Evolutionary conservation across 129 eudicot species (phyloP).

Genomic region (Artemisia tridentata): DNA sequence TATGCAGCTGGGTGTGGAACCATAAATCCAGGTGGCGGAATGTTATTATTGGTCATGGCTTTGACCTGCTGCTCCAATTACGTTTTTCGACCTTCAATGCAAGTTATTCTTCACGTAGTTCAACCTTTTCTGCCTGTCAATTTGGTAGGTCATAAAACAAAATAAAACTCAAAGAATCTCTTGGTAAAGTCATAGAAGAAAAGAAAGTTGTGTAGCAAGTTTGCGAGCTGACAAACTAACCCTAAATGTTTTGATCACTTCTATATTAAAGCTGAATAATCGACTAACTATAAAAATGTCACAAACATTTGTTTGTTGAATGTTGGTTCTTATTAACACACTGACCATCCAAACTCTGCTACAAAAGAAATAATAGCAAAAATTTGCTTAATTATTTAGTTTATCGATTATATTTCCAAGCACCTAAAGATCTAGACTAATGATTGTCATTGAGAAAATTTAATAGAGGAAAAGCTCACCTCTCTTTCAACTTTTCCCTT

Average conservation of each 20-base stretch:
- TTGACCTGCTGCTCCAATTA: constrained; percentile 75
- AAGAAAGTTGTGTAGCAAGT: neutral
- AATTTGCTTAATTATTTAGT: no score
- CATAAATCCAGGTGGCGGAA: constrained; percentile 53
- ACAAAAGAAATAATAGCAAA: no score
- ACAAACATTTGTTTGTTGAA: neutral
- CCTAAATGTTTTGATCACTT: no score
- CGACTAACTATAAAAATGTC: no score
- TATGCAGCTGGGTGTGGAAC: constrained; percentile 53
- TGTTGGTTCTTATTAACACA: neutral
- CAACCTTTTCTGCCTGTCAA: constrained; percentile 78
- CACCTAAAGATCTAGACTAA: no score
- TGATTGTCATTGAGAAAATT: no score
- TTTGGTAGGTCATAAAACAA: constrained; percentile 10
- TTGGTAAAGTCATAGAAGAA: neutral
- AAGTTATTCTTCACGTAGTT: constrained; percentile 87
- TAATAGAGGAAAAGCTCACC: no score
- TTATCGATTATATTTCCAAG: no score
- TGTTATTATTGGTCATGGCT: constrained; percentile 38
- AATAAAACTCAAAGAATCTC: neutral
- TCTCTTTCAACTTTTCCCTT: no score
- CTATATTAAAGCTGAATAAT: no score
- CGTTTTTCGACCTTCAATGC: constrained; percentile 60
- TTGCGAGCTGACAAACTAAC: constrained; percentile 28
- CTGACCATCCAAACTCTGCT: neutral